A percentile compares a stretch with the other conserved stretches of the same genome.
Conservation (phyloP, 176 grass and related monocot genomes). For the Triticum monococcum region DNA sequence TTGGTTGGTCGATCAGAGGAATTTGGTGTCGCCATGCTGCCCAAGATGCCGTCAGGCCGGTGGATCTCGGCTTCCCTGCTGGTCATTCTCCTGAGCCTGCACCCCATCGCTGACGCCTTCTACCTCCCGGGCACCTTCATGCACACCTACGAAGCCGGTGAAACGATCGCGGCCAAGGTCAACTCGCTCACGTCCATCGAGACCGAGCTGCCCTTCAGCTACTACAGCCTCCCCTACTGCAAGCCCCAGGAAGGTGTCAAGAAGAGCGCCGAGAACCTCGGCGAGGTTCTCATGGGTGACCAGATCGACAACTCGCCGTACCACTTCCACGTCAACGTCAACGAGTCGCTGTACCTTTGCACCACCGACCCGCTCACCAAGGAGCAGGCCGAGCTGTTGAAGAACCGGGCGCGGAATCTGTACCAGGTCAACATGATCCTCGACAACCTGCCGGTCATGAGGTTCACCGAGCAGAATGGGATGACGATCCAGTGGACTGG, state of each 20-base stretch:
- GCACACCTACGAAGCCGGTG: conserved; percentile 53
- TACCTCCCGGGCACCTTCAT: conserved; percentile 79
- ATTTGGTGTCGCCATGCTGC: background rate
- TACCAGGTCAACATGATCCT: conserved; percentile 91
- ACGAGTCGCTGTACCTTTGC: conserved; percentile 70
- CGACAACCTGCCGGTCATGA: conserved; percentile 69
- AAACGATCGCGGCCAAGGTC: conserved; percentile 63
- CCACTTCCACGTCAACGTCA: conserved; percentile 54
- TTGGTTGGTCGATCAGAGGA: background rate
- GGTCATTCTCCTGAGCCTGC: conserved; percentile 45
- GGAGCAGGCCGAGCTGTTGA: conserved; percentile 61
- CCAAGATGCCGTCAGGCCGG: conserved; percentile 31
- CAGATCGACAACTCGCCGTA: conserved; percentile 87
- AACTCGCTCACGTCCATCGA: conserved; percentile 85
- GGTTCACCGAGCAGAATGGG: conserved; percentile 66
- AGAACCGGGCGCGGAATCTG: conserved; percentile 58
- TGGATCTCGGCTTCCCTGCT: conserved; percentile 51
- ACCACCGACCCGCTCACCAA: conserved; percentile 70
- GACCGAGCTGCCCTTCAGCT: conserved; percentile 78
- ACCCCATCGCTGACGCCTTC: conserved; percentile 42
- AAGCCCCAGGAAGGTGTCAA: conserved; percentile 57
- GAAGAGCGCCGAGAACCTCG: conserved; percentile 84
- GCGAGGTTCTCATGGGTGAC: conserved; percentile 84
- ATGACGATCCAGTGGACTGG: conserved; percentile 68
- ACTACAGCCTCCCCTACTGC: conserved; percentile 83